Evolutionary conservation across 192 early-diverging fungal species (phyloP), one percentile per base, ranked within the genome.

Genomic region (Entomortierella beljakovae): DNA sequence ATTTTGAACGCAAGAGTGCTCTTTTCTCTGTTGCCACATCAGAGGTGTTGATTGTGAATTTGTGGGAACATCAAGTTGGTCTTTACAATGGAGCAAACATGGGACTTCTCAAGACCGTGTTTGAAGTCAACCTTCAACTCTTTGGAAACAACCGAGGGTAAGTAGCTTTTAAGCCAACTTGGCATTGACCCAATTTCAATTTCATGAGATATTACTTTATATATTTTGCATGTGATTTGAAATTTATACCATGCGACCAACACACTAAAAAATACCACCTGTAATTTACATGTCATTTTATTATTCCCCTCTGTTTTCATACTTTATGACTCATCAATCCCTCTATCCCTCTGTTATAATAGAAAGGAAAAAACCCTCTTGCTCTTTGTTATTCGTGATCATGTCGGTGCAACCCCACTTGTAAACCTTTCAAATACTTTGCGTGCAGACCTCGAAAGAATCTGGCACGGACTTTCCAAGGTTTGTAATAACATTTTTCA

Each of bases 61-160:
- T 99, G 85, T 99, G 97, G 95, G 98, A 99, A 72, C 92, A 97
- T 79, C 92, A 92, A 77, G 96, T 99, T 29, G 98, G 97, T 33
- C 85, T 99, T 33, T 99, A 99, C 86, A 94, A 99, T 75, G 97
- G 98, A 26, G 98, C 98, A 35, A 99, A 99, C 72, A 96, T 99
- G 95, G 96, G 96, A 22, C 84, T 99, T 42, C 84, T 99, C 22
- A 99, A 98, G 83, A 99, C 97, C 6, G 98, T 99, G 0, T 92
- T 99, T 82, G 98, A 99, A 64, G 98, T 99, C 37, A 99, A 99
- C 74, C 79, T 99, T 70, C 94, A 99, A 81, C 88, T 99, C 38
- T 99, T 99, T 76, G 93, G 96, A 76, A 79, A 86, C 59, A 79
- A 91, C 42, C 88, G 93, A 81, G 90, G 91, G 82, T 90, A 83